Percentiles rank a stretch among this genome's conserved stretches.
These are phyloP conservation scores for Porcisia deanei DNA, from an alignment of 208 protist species.

Conservation along the genomic window DNA sequence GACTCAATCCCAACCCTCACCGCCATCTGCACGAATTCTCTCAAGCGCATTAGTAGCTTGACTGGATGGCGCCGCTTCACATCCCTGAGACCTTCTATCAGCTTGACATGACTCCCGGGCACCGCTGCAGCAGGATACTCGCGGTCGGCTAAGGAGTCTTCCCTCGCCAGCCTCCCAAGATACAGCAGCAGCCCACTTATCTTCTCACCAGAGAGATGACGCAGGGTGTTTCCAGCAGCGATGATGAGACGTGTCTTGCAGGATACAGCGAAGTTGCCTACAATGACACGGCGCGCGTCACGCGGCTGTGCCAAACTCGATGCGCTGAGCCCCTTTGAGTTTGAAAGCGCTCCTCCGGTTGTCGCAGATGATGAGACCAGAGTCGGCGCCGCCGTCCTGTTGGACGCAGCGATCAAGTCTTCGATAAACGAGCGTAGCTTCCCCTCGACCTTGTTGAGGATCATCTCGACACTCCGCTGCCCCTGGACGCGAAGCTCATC, in stretches of 20 bases:
- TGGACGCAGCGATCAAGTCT: constrained; percentile 37
- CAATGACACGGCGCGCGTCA: constrained; percentile 40
- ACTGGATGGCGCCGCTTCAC: constrained; percentile 55
- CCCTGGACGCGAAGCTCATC: constrained; percentile 86
- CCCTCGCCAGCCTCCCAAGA: constrained; percentile 58
- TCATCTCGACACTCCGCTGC: constrained; percentile 86
- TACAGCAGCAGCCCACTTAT: constrained; percentile 72
- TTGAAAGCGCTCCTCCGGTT: background rate
- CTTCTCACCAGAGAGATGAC: constrained; percentile 59
- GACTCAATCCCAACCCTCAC: constrained; percentile 70
- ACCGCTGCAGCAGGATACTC: constrained; percentile 73
- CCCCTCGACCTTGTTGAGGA: constrained; percentile 77
- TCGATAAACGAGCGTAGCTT: constrained; percentile 70
- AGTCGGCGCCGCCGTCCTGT: constrained; percentile 19
- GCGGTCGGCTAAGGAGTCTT: constrained; percentile 70
- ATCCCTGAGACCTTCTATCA: constrained; percentile 61
- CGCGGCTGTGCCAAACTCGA: constrained; percentile 7
- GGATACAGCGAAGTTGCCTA: constrained; percentile 89
- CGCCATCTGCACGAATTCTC: constrained; percentile 73
- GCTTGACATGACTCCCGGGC: constrained; percentile 67
- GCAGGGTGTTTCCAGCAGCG: constrained; percentile 54
- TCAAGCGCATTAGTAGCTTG: constrained; percentile 81
- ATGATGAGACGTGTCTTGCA: constrained; percentile 84
- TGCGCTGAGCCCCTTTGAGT: constrained; percentile 1
- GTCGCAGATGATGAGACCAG: constrained; percentile 1